Evolutionary conservation across 108 stramenopile genomes (phyloP).

Genomic region (Fragilariopsis cylindrus): DNA sequence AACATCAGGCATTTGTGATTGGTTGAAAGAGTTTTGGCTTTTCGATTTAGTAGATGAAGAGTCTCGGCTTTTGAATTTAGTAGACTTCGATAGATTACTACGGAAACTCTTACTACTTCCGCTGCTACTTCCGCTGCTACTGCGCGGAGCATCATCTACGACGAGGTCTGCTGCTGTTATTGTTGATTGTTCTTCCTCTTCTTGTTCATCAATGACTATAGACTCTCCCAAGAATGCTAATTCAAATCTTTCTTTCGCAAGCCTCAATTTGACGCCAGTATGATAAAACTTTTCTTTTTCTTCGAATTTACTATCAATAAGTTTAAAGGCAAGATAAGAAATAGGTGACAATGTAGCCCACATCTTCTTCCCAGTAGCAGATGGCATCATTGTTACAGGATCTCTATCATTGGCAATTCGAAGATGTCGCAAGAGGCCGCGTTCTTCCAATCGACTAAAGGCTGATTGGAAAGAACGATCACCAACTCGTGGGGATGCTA

Average conservation of each 20-base stretch:
- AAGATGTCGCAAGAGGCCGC: constrained; percentile 58
- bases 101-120: background rate
- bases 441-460: constrained; percentile 67
- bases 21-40: background rate
- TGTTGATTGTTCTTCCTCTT: background rate
- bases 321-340: constrained; percentile 19
- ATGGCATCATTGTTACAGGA: constrained; percentile 70
- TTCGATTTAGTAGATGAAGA: background rate
- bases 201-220: background rate
- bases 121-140: constrained; percentile 3
- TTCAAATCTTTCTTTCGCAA: constrained; percentile 1
- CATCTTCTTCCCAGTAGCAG: constrained; percentile 30
- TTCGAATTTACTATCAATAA: constrained; percentile 11
- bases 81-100: background rate
- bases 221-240: background rate
- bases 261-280: constrained; percentile 22
- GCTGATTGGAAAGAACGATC: constrained; percentile 59
- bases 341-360: constrained; percentile 11
- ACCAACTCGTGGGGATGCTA: constrained; percentile 41
- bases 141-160: background rate
- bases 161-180: background rate
- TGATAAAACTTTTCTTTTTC: constrained; percentile 24
- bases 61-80: background rate
- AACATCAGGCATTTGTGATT: constrained; percentile 7
- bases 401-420: constrained; percentile 75